Base-by-base conservation (phyloP, 306 rosid species). In the Corylus heterophylla region DNA sequence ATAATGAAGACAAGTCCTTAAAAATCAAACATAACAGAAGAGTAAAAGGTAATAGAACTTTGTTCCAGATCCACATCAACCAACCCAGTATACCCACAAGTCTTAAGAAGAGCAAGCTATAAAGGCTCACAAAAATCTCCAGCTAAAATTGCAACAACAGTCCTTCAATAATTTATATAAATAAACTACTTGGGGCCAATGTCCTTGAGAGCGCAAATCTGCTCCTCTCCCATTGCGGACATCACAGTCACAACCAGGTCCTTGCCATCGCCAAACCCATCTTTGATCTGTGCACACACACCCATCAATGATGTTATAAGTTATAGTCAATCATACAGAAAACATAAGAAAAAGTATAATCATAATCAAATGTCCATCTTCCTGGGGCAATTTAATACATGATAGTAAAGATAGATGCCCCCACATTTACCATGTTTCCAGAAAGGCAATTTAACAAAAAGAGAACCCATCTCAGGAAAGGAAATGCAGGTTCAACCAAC, bases 211-310 rank as follows among this genome's bases (percentile, higher is more conserved):
- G 88, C 92, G 71, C 87, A 83, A 62, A 91, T 91, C 89, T 91
- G 93, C 80, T 91, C 93, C 88, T 89, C 96, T 16, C 96, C 96
- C 96, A 91, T 91, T 7, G 96, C 89, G 80, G 96, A 91, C 96
- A 91, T 91, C 75, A 91, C 96, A 51, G 89, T 63, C 6, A 89
- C 92, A 59, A 89, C 93, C 80, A 91, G 91, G 71, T 91, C 96
- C 82, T 89, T 91, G 0, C 96, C 93, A 55, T 86, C 90, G 4
- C 76, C 89, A 84, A 91, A 91, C 59, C 96, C 96, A 27, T 89
- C 96, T 86, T 91, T 91, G 51, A 91, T 87, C 96, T 91, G 87
- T 91, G 87, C 75, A 87, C 11, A 87, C 11, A 70, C 3, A 42
- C 17, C 54, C 71, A 25, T 20, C 39, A 17, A 68, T 11, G 1